Evolutionary conservation across 805 yeast species (phyloP).

Genomic region (Teunomyces gatunensis): DNA sequence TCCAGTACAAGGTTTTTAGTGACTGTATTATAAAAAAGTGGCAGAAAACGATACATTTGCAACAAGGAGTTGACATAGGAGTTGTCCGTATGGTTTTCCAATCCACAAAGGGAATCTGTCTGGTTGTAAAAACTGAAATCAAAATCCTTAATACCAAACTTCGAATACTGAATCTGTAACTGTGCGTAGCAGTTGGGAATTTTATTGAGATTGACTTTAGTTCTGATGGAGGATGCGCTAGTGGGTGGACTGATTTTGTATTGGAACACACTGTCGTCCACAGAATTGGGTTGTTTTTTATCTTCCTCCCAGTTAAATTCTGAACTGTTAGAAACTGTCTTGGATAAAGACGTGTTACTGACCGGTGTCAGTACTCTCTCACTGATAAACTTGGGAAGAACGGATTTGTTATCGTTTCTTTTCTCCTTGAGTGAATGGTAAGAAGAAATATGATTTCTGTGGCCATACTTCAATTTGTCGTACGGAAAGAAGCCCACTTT

Average conservation of each 20-base stretch:
- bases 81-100: slow-evolving; percentile 84
- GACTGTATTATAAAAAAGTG: slow-evolving; percentile 67
- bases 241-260: slow-evolving; percentile 9
- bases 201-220: slow-evolving; percentile 15
- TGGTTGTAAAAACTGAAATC: slow-evolving; percentile 83
- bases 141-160: slow-evolving; percentile 91
- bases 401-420: slow-evolving; percentile 12
- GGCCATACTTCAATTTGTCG: slow-evolving; percentile 55
- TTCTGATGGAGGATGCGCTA: not conserved
- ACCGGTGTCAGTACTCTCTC: slow-evolving; percentile 28
- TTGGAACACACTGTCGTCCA: slow-evolving; percentile 16
- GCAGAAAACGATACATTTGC: slow-evolving; percentile 76
- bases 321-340: slow-evolving; percentile 8
- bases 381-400: slow-evolving; percentile 58
- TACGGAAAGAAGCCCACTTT: slow-evolving; percentile 31
- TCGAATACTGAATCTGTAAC: slow-evolving; percentile 76
- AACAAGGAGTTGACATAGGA: slow-evolving; percentile 69
- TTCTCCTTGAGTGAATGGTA: slow-evolving; percentile 36
- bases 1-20: slow-evolving; percentile 51
- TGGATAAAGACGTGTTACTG: slow-evolving; percentile 10
- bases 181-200: slow-evolving; percentile 74
- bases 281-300: not conserved
- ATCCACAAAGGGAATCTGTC: slow-evolving; percentile 61
- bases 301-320: not conserved
- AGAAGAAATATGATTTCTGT: slow-evolving; percentile 46